Percentiles rank a stretch among this genome's conserved stretches.
Evolutionary conservation across 164 flowering plant species (phyloP).

Genomic region (Berberis vulgaris): DNA sequence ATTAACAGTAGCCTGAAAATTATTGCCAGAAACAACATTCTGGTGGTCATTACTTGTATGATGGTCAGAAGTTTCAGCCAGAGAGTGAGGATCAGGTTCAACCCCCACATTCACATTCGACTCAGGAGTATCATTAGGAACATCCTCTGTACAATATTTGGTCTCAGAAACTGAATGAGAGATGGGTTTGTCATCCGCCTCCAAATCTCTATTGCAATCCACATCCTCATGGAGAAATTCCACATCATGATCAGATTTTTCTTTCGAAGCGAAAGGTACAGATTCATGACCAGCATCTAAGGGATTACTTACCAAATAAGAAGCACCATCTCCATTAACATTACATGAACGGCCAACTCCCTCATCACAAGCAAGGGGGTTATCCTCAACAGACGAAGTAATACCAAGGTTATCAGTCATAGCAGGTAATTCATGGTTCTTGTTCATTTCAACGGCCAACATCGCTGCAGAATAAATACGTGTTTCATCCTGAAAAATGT

Average conservation of each 20-base stretch:
- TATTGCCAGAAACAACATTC: background rate
- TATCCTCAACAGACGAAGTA: background rate
- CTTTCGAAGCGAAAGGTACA: too few relatives aligned
- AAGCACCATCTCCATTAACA: background rate
- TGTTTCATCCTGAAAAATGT: background rate
- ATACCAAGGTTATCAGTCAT: too few relatives aligned
- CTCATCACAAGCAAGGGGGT: background rate
- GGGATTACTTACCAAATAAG: background rate
- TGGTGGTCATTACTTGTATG: background rate
- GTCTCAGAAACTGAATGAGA: background rate
- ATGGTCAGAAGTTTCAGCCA: background rate
- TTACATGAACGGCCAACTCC: background rate
- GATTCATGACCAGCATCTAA: background rate
- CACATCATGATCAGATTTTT: too few relatives aligned
- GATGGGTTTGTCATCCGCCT: background rate
- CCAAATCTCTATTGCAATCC: background rate
- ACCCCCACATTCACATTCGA: background rate
- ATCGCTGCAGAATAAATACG: slow-evolving; percentile 9
- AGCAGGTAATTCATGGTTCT: background rate
- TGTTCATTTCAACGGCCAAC: background rate
- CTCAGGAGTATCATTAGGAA: background rate
- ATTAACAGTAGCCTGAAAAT: background rate
- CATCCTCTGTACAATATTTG: background rate
- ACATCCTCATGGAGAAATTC: background rate
- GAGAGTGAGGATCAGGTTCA: background rate